Percentiles rank a stretch among this genome's conserved stretches.
phyloP scores from a whole-genome alignment of 2,329 filamentous ascomycete genomes.

The Penicillium glabrum region DNA sequence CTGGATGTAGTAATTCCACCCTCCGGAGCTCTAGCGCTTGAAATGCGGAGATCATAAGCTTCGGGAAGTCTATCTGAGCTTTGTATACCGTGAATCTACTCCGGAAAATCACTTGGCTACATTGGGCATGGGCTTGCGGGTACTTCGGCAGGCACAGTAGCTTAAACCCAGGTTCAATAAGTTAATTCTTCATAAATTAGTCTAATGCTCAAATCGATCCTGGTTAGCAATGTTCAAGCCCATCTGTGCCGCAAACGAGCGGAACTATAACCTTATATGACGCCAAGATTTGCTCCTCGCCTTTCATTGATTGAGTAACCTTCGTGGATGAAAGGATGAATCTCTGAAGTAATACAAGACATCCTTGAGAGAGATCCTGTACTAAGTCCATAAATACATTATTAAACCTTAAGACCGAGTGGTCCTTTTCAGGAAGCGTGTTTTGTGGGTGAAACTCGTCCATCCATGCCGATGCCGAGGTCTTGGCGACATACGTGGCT shows the following conservation, averaged over 20 bases:
- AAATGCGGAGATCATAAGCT: too few species aligned
- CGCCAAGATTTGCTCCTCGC: neutral
- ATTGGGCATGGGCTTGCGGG: too few species aligned
- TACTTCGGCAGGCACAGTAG: too few species aligned
- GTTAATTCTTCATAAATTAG: too few species aligned
- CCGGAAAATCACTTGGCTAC: too few species aligned
- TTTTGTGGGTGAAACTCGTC: neutral
- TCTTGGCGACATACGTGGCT: neutral
- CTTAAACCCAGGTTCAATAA: rapidly evolving
- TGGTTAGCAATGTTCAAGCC: neutral
- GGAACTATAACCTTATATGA: neutral
- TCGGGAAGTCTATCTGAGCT: too few species aligned
- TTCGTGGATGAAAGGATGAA: neutral
- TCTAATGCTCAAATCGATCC: too few species aligned
- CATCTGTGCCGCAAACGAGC: neutral
- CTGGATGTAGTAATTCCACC: too few species aligned
- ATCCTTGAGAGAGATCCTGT: neutral
- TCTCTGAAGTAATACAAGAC: too few species aligned
- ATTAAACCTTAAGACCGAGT: too few species aligned
- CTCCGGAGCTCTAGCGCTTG: too few species aligned
- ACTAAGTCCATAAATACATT: neutral
- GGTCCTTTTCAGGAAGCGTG: neutral
- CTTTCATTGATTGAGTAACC: neutral
- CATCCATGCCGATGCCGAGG: neutral
- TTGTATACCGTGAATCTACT: too few species aligned